A percentile compares a stretch with the other conserved stretches of the same genome.
Conservation (phyloP, 352 stramenopile genomes). For the Salisapilia sapeloensis region DNA sequence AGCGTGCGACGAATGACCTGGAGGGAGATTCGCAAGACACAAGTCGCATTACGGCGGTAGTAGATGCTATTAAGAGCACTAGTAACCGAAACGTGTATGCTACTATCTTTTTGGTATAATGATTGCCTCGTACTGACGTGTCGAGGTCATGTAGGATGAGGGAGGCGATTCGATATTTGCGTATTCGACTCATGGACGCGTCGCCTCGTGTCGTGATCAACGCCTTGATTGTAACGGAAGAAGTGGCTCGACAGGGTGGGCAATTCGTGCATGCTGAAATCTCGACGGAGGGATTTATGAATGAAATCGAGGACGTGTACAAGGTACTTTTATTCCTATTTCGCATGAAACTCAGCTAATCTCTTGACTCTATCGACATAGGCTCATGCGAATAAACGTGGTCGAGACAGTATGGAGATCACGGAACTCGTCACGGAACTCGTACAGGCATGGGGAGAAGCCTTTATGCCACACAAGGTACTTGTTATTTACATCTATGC, state of each 20-base stretch:
- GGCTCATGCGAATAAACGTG: slow-evolving; percentile 42
- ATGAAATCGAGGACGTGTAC: slow-evolving; percentile 54
- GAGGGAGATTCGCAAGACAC: slow-evolving; percentile 52
- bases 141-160: slow-evolving; percentile 18
- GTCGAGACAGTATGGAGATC: slow-evolving; percentile 61
- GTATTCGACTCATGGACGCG: slow-evolving; percentile 41
- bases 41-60: slow-evolving; percentile 54
- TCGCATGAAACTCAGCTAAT: neutral
- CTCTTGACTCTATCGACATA: slow-evolving; percentile 4
- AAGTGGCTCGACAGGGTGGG: slow-evolving; percentile 64
- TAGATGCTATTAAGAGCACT: slow-evolving; percentile 56
- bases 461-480: slow-evolving; percentile 49
- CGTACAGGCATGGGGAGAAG: slow-evolving; percentile 63
- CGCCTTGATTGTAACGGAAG: slow-evolving; percentile 45
- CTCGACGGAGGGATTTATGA: slow-evolving; percentile 46
- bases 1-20: slow-evolving; percentile 49
- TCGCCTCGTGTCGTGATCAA: slow-evolving; percentile 44
- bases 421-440: slow-evolving; percentile 46
- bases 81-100: slow-evolving; percentile 38
- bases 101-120: neutral
- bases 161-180: slow-evolving; percentile 55
- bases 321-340: no score
- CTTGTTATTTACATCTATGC: neutral
- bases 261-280: slow-evolving; percentile 53
- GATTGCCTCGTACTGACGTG: slow-evolving; percentile 1